phyloP scores from a whole-genome alignment of 1,139 yeast species.

The Yamadazyma membranifaciens region DNA sequence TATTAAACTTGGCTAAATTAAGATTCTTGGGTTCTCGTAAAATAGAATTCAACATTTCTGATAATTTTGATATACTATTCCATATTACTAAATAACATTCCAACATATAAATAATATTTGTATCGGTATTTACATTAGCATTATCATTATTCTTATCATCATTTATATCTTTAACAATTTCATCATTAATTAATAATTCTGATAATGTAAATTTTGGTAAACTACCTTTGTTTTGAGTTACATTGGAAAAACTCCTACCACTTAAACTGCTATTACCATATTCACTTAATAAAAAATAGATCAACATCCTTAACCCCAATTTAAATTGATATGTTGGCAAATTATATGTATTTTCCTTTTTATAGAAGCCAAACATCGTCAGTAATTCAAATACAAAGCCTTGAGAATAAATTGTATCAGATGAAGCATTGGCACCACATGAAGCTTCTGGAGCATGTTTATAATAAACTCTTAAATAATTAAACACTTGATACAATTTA shows the following conservation, averaged over 20 bases:
- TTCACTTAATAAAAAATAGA: conserved; percentile 2
- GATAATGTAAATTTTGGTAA: neutral
- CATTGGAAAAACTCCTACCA: neutral
- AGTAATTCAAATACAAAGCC: conserved; percentile 1
- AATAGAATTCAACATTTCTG: neutral
- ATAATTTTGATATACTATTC: neutral
- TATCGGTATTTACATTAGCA: neutral
- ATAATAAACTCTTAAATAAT: conserved; percentile 6
- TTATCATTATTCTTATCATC: neutral
- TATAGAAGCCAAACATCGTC: conserved; percentile 3
- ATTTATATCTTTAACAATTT: neutral
- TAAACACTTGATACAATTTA: conserved; percentile 7
- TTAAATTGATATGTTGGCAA: conserved; percentile 4
- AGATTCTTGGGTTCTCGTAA: neutral
- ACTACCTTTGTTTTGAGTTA: neutral
- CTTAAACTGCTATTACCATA: neutral
- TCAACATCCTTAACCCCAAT: conserved; percentile 4
- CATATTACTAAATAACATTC: conserved; percentile 1
- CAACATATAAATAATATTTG: conserved; percentile 1
- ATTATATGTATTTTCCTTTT: neutral
- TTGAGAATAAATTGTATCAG: conserved; percentile 1
- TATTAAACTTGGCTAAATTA: neutral
- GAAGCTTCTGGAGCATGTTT: conserved; percentile 6
- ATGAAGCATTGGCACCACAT: conserved; percentile 3
- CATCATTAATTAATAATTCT: conserved; percentile 2